Percentiles rank a stretch among this genome's conserved stretches.
Evolutionary conservation across 345 rosid genomes (phyloP).

Genomic region (Dimocarpus longan): DNA sequence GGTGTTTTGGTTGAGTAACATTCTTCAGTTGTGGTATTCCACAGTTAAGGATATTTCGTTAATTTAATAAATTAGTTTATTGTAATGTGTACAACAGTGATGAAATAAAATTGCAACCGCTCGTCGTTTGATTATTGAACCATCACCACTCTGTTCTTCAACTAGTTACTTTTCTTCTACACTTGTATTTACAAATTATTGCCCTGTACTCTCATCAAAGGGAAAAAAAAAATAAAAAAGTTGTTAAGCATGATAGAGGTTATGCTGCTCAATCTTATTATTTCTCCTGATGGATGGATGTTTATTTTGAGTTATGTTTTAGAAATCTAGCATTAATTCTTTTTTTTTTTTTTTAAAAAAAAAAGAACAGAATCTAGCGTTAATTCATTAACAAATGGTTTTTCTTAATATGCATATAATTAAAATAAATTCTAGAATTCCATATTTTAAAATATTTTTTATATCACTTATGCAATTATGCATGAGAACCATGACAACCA

Average conservation of each 20-base stretch:
- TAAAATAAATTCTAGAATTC: too few species aligned
- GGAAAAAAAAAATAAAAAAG: too few species aligned
- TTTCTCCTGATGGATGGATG: too few species aligned
- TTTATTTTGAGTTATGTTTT: too few species aligned
- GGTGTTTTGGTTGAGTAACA: neutral
- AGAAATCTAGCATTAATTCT: too few species aligned
- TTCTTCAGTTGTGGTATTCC: slow-evolving; percentile 2
- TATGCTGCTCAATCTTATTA: neutral
- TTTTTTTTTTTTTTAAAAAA: too few species aligned
- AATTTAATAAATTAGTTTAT: neutral
- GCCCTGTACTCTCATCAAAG: neutral
- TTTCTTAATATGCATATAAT: too few species aligned
- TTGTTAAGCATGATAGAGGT: neutral
- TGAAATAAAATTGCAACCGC: neutral
- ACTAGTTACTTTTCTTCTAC: neutral
- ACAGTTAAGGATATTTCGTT: neutral
- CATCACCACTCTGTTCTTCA: neutral
- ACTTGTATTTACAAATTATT: neutral
- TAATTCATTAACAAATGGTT: too few species aligned
- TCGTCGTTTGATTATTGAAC: neutral
- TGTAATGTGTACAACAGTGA: neutral
- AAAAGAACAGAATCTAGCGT: too few species aligned
- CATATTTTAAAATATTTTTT: too few species aligned
- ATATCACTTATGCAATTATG: too few species aligned
- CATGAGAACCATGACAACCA: neutral